Conservation (phyloP, 2,329 filamentous ascomycete species). For the Trichocomaceae sp. region DNA sequence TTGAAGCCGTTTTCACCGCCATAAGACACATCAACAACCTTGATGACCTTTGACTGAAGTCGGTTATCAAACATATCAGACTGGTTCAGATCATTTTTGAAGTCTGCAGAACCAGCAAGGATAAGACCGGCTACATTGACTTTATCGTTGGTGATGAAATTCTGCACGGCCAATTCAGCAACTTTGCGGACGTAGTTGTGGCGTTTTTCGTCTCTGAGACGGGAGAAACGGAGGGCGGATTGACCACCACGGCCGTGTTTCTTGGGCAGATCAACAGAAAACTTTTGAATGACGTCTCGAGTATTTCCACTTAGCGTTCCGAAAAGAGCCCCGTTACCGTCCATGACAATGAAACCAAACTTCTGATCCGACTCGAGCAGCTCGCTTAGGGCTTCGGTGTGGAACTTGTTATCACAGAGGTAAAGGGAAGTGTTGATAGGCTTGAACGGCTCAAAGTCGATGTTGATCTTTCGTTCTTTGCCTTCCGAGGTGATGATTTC, state of each 20-base stretch:
- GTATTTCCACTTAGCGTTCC: constrained; percentile 97
- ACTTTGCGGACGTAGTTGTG: constrained; percentile 99
- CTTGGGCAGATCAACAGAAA: constrained; percentile 97
- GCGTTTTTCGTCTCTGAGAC: constrained; percentile 98
- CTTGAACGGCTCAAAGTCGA: constrained; percentile 99
- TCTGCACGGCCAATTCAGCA: constrained; percentile 93
- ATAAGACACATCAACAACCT: constrained; percentile 97
- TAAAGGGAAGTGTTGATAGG: constrained; percentile 99
- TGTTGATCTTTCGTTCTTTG: constrained; percentile 99
- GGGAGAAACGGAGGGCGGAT: constrained; percentile 97
- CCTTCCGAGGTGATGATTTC: constrained; percentile 99
- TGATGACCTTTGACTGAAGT: constrained; percentile 92
- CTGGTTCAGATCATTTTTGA: constrained; percentile 98
- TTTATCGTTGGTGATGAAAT: constrained; percentile 98
- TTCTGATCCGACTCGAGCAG: constrained; percentile 98
- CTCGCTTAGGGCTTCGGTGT: constrained; percentile 94
- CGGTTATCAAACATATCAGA: constrained; percentile 96
- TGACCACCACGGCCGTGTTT: constrained; percentile 99
- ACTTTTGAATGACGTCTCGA: constrained; percentile 93
- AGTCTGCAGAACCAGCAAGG: constrained; percentile 93
- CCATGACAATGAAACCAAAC: constrained; percentile 99
- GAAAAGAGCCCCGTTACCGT: constrained; percentile 96
- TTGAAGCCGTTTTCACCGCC: constrained; percentile 99
- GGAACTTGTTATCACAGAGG: constrained; percentile 99
- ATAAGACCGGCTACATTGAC: constrained; percentile 95